Conservation (phyloP, 352 stramenopile genomes). For the Pythium aristosporum region DNA sequence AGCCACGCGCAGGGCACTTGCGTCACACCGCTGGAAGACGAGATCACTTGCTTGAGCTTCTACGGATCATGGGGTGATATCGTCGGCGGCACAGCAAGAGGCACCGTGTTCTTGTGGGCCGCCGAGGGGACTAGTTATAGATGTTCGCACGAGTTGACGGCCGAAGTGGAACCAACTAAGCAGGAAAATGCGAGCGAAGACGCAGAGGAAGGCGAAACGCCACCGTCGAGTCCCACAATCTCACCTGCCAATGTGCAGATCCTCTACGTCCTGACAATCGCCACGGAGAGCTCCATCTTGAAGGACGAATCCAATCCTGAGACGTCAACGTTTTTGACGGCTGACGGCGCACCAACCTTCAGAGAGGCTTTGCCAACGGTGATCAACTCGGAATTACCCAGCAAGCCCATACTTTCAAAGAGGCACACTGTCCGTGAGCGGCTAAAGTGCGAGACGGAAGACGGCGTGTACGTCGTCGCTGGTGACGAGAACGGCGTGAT, state of each 20-base stretch:
- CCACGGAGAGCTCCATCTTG: neutral
- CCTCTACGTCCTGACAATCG: constrained; percentile 16
- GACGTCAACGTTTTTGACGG: constrained; percentile 21
- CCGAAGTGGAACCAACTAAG: neutral
- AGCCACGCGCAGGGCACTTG: constrained; percentile 64
- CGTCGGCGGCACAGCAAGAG: constrained; percentile 45
- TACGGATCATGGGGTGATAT: constrained; percentile 40
- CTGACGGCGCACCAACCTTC: constrained; percentile 10
- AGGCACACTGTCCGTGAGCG: neutral
- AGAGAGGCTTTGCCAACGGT: neutral
- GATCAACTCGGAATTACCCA: neutral
- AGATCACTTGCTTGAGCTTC: constrained; percentile 65
- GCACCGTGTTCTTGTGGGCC: constrained; percentile 52
- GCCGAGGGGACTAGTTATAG: constrained; percentile 4
- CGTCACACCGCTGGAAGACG: constrained; percentile 26
- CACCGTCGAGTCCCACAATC: neutral
- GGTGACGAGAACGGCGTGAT: constrained; percentile 17
- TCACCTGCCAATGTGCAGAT: constrained; percentile 3
- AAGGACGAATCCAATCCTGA: neutral
- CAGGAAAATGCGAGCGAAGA: neutral
- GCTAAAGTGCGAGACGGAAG: neutral
- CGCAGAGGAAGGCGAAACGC: neutral
- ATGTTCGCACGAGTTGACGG: constrained; percentile 1
- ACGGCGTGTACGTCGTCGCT: constrained; percentile 15
- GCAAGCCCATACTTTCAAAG: neutral